Evolutionary conservation across 1,284 basidiomycete species (phyloP), one percentile per base, ranked within the genome.

Genomic region (Fomitopsis pinicola): DNA sequence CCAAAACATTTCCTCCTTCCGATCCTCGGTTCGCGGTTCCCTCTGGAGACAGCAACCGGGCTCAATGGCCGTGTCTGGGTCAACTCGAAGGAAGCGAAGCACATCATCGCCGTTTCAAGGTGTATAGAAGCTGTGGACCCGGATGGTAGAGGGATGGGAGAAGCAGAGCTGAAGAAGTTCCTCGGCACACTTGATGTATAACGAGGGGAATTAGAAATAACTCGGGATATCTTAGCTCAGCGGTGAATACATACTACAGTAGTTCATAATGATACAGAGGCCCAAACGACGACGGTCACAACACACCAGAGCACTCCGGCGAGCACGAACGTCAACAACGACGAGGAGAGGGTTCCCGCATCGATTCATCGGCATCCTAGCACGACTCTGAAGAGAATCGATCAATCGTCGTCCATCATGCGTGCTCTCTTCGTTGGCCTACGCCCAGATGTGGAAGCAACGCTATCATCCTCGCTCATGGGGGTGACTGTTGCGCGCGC

Each of bases 21-120:
- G 8, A 71, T 88, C 1, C 80, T 94, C 38, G 92, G 92, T 15
- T 79, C 84, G 8, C 80, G 80, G 44, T 91, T 93, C 68, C 89
- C 90, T 3, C 77, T 94, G 40, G 92, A 95, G 66, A 82, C 81
- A 3, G 92, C 91, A 1, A 84, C 91, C 3, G 92, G 92, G 2
- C 79, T 90, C 73, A 95, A 95, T 69, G 92, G 93, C 3, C 82
- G 89, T 44, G 83, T 94, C 9, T 95, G 92, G 92, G 72, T 94
- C 57, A 88, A 79, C 57, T 77, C 90, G 14, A 86, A 87, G 67
- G 86, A 89, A 44, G 72, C 80, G 9, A 86, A 82, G 67, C 84
- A 91, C 64, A 85, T 83, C 10, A 88, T 94, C 57, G 83, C 84
- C 3, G 78, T 87, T 35, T 73, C 80, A 55, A 82, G 89, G 54